Base-by-base conservation (phyloP, 1,139 yeast species). In the Eremothecium sinecaudum region DNA sequence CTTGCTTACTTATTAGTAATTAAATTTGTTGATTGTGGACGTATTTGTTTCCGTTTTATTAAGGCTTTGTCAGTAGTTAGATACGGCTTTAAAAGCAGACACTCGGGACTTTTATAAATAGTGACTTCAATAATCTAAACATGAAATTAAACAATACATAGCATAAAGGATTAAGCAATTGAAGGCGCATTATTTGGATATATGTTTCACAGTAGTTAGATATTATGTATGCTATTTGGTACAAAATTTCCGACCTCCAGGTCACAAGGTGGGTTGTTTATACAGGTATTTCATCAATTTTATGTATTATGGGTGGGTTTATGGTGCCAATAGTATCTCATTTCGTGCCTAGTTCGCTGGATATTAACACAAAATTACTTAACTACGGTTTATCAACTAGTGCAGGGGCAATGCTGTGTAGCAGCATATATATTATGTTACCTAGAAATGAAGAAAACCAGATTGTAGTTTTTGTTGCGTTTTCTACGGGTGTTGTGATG, bases 381-480 rank as follows among this genome's bases (percentile, higher is more conserved):
- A 57, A 56, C 33, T 57, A 57, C 38, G 61, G 60, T 15, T 43
- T 57, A 5, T 56, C 61, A 1, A 31, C 86, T 34, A 77, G 90
- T 43, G 67, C 90, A 1, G 97, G 97, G 1, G 76, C 84, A 27
- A 65, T 80, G 54, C 43, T 82, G 5, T 74, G 86, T 51, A 84
- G 95, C 0, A 71, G 94, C 0, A 59, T 87, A 39, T 80, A 73
- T 58, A 69, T 76, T 40, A 64, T 87, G 37, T 59, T 87, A 15
- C 73, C 83, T 0, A 47, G 59, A 32, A 50, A 51, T 9, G 66
- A 63, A 42, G 63, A 69, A 36, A 50, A 50, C 16, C 46, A 53
- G 9, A 44, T 64, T 24, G 56, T 66, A 21, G 60, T 79, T 19
- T 69, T 76, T 35, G 62, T 57, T 8, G 63, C 75, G 4, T 76